Evolutionary conservation across 1,284 basidiomycete species (phyloP), one percentile per base, ranked within the genome.

Genomic region (Malassezia furfur): DNA sequence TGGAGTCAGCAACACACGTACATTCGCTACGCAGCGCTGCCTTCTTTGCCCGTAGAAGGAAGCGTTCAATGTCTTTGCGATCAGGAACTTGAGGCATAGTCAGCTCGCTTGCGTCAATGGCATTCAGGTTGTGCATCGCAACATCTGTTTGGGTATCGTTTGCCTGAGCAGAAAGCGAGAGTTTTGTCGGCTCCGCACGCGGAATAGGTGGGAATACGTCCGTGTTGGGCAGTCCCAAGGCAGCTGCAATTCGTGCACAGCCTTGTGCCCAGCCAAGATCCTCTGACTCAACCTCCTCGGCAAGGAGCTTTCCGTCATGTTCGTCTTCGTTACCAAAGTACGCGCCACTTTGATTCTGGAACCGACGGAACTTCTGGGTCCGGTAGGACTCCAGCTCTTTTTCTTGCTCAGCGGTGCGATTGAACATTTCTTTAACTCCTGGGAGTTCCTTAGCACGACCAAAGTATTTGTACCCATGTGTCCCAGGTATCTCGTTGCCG

Each of bases 391-490:
- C 88, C 74, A 91, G 88, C 60, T 88, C 85, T 38, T 87, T 86
- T 62, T 88, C 86, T 49, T 88, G 83, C 19, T 76, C 76, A 63
- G 60, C 40, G 43, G 84, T 83, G 70, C 85, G 84, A 68, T 85
- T 80, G 72, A 98, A 94, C 32, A 98, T 80, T 77, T 98, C 93
- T 60, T 85, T 85, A 5, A 96, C 90, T 45, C 94, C 93, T 0
- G 93, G 94, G 5, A 98, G 80, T 51, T 96, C 94, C 71, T 91
- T 93, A 4, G 93, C 91, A 30, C 93, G 84, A 48, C 93, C 94
- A 77, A 98, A 98, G 77, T 96, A 96, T 89, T 96, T 96, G 82
- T 96, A 98, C 52, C 91, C 93, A 64, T 94, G 87, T n/a, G 88
- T 93, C 0, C 91, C 90, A 0, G 91, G 90, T 0, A 96, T 89